These are phyloP conservation scores for Cytospora piceicola DNA, from an alignment of 2,329 filamentous ascomycete genomes.

Conservation along the genomic window DNA sequence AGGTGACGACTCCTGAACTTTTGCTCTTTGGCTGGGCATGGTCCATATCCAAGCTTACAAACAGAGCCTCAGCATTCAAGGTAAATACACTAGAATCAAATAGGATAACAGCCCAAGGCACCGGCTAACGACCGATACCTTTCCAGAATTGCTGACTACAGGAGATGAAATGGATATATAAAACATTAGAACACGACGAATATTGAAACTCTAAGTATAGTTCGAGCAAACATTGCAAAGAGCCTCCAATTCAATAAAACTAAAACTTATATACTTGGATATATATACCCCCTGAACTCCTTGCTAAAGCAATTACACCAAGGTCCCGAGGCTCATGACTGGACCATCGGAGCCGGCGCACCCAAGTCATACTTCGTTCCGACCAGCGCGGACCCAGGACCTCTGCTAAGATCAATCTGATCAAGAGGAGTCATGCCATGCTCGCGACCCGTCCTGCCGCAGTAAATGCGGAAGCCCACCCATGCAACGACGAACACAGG, in stretches of 20 bases:
- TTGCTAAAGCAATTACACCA: neutral
- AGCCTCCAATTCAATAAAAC: neutral
- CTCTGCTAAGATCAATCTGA: constrained; percentile 28
- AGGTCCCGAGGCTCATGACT: neutral
- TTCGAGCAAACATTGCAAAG: neutral
- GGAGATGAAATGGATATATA: neutral
- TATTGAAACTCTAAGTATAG: neutral
- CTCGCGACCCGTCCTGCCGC: constrained; percentile 14
- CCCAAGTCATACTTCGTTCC: constrained; percentile 28
- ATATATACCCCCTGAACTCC: neutral
- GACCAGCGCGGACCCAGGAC: constrained; percentile 23
- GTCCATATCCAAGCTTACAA: no score
- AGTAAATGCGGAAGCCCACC: constrained; percentile 42
- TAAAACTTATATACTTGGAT: no score
- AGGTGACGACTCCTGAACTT: neutral
- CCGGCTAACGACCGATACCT: no score
- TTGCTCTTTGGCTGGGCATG: neutral
- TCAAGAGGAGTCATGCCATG: constrained; percentile 22
- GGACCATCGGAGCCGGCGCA: constrained; percentile 6
- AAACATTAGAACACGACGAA: no score
- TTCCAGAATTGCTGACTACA: no score
- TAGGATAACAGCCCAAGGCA: no score
- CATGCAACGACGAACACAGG: constrained; percentile 41
- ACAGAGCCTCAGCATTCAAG: no score
- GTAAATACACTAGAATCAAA: no score